phyloP scores from a whole-genome alignment of 2,329 filamentous ascomycete species.

The Pseudogymnoascus sp. region DNA sequence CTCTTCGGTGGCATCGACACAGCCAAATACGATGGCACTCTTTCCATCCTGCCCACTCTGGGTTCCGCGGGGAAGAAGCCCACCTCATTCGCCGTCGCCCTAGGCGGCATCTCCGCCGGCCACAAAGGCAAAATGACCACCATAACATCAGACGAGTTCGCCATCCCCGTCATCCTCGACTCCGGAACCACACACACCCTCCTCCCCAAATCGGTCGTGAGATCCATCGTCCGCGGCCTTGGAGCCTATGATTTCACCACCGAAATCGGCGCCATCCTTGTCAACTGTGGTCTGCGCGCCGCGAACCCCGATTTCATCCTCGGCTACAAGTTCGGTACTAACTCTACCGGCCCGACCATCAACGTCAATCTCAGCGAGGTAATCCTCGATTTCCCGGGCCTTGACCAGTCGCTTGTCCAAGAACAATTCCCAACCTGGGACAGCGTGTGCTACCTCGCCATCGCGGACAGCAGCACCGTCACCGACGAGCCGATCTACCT shows the following conservation, averaged over 20 bases:
- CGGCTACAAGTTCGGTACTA: constrained; percentile 44
- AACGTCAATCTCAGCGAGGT: constrained; percentile 45
- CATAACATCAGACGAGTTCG: constrained; percentile 22
- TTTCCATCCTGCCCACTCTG: constrained; percentile 49
- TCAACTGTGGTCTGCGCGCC: constrained; percentile 34
- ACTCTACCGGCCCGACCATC: constrained; percentile 36
- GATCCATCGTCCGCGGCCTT: constrained; percentile 44
- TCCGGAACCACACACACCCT: constrained; percentile 68
- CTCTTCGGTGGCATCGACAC: constrained; percentile 77
- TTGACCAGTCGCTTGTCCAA: constrained; percentile 21
- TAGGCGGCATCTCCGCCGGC: constrained; percentile 32
- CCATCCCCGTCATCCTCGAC: constrained; percentile 55
- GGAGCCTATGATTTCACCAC: constrained; percentile 41
- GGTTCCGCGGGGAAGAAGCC: constrained; percentile 36
- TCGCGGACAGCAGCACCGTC: constrained; percentile 32
- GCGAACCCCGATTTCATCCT: constrained; percentile 34
- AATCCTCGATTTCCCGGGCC: constrained; percentile 18
- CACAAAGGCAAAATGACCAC: constrained; percentile 37
- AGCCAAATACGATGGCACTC: constrained; percentile 57
- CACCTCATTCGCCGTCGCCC: constrained; percentile 33
- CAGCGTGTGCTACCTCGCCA: constrained; percentile 41
- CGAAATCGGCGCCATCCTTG: constrained; percentile 30
- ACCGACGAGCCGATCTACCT: constrained; percentile 40
- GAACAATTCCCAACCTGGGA: constrained; percentile 18
- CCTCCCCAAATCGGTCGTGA: constrained; percentile 52